Evolutionary conservation across 805 yeast genomes (phyloP), one percentile per base, ranked within the genome.

Genomic region (Saccharomyces eubayanus): DNA sequence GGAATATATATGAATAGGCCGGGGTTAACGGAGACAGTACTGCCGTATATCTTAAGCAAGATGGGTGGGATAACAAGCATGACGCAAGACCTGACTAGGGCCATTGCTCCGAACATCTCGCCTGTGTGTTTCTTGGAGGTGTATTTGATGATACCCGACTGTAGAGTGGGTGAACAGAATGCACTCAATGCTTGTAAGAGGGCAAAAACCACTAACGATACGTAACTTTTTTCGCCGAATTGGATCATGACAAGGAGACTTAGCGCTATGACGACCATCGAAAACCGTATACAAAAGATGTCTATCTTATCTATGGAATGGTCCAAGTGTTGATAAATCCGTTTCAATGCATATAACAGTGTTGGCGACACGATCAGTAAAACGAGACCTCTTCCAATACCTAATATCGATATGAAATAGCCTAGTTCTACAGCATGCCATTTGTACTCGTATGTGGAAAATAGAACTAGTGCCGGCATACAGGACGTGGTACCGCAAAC

Each of bases 41-140:
- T 50, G 0, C 79, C 73, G 58, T 85, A 86, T 27, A 83, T 51
- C 2, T 71, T 67, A 16, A 84, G 66, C 31, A 79, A 65, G 0
- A 72, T 16, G 5, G 81, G 67, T 0, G 92, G 89, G 0, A 75
- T 69, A 8, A 77, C 53, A 55, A 84, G 69, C 55, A 72, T 67
- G 3, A 78, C 66, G 0, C 78, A 49, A 57, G 81, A 83, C 62
- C 82, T 80, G 16, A 84, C 63, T 50, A 86, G 65, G 0, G 89
- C 80, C 47, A 85, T 66, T 0, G 85, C 89, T 9, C 92, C 90
- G 69, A 85, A 85, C 16, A 84, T 73, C 65, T 85, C 89, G 16
- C 95, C 95, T 4, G 81, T 75, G 56, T 77, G 77, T 12, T 77
- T 74, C 45, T 80, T 81, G 1, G 81, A 80, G 56, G 76, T 79